Evolutionary conservation across 371 early-diverging fungal genomes (phyloP).

Genomic region (Apophysomyces sp.): DNA sequence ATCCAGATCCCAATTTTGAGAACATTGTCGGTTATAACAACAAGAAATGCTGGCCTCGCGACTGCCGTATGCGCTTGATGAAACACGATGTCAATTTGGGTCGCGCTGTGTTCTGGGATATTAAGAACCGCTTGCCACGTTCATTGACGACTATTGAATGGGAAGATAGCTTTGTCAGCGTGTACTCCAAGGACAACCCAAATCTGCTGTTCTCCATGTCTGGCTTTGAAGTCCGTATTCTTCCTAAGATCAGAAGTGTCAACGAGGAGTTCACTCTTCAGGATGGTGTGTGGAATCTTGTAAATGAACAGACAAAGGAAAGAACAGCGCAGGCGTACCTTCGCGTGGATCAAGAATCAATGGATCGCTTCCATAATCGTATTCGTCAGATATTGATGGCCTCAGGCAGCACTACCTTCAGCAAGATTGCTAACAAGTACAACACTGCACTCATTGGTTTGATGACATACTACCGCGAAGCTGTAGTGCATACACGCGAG

Average conservation of each 20-base stretch:
- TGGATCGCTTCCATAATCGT: slow-evolving; percentile 94
- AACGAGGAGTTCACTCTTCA: slow-evolving; percentile 88
- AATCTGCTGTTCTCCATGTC: slow-evolving; percentile 91
- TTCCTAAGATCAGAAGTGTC: slow-evolving; percentile 86
- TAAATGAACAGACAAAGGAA: slow-evolving; percentile 96
- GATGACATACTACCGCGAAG: slow-evolving; percentile 98
- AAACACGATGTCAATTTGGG: slow-evolving; percentile 90
- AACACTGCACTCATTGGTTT: slow-evolving; percentile 93
- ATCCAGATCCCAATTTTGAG: slow-evolving; percentile 99
- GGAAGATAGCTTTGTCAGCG: slow-evolving; percentile 95
- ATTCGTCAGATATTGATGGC: slow-evolving; percentile 98
- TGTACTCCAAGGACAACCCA: slow-evolving; percentile 96
- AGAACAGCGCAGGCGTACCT: slow-evolving; percentile 96
- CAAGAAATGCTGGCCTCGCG: slow-evolving; percentile 97
- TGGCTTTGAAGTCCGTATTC: slow-evolving; percentile 89
- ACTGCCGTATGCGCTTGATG: slow-evolving; percentile 98
- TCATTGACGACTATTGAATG: slow-evolving; percentile 97
- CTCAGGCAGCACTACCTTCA: slow-evolving; percentile 95
- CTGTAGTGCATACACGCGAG: slow-evolving; percentile 96
- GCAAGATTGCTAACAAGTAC: slow-evolving; percentile 98
- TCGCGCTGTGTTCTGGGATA: slow-evolving; percentile 96
- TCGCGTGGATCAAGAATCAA: slow-evolving; percentile 92
- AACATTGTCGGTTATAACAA: slow-evolving; percentile 98
- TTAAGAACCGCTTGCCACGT: slow-evolving; percentile 96
- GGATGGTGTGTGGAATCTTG: slow-evolving; percentile 97